Percentiles rank a stretch among this genome's conserved stretches.
Conservation (phyloP, 108 stramenopile genomes). For the Pseudonitzschia pungens region DNA sequence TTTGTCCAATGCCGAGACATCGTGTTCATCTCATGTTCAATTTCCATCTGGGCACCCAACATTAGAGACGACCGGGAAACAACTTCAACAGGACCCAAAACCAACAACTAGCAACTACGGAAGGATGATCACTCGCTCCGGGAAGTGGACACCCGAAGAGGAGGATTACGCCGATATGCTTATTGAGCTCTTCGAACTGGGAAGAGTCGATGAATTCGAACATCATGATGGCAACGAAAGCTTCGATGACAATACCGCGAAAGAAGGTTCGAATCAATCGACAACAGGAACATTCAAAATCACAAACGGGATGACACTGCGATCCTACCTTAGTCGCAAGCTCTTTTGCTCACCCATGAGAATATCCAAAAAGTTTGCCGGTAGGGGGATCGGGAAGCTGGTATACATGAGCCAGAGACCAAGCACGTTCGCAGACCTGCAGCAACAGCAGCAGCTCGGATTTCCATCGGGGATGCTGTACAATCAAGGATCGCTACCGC, state of each 20-base stretch:
- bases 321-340: constrained; percentile 87
- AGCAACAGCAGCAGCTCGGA: background rate
- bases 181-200: constrained; percentile 87
- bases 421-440: background rate
- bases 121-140: constrained; percentile 38
- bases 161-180: constrained; percentile 83
- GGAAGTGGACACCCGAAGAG: constrained; percentile 93
- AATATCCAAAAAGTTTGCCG: constrained; percentile 85
- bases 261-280: background rate
- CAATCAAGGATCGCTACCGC: background rate
- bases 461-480: background rate
- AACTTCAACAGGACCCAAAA: no score
- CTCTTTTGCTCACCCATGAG: constrained; percentile 95
- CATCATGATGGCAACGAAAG: constrained; percentile 13
- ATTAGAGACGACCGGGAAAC: no score
- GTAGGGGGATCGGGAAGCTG: constrained; percentile 46
- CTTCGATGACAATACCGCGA: background rate
- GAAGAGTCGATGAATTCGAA: constrained; percentile 57
- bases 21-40: no score
- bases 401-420: constrained; percentile 21
- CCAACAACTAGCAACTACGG: background rate
- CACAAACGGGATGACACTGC: constrained; percentile 91
- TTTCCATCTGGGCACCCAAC: no score
- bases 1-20: no score
- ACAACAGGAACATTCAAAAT: background rate